Evolutionary conservation across 208 protist genomes (phyloP).

Genomic region (Angomonas ambiguus): DNA sequence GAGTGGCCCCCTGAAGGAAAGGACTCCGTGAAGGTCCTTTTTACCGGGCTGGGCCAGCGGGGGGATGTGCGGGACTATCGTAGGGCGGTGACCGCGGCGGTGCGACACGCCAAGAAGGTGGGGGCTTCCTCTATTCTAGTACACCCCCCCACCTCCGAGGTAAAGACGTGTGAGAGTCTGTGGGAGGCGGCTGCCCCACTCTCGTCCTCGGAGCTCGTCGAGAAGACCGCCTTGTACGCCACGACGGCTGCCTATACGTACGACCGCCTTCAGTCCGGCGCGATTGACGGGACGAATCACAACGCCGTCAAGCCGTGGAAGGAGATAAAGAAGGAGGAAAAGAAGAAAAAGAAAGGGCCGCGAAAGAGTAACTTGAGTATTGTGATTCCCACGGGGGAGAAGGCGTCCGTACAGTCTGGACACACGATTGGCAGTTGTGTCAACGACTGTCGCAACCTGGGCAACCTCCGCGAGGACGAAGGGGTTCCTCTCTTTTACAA

Average conservation of each 20-base stretch:
- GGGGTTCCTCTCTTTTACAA: slow-evolving; percentile 69
- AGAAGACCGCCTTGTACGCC: slow-evolving; percentile 66
- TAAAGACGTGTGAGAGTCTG: slow-evolving; percentile 26
- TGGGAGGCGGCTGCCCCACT: slow-evolving; percentile 45
- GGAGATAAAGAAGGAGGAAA: background rate
- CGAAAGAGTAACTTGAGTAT: background rate
- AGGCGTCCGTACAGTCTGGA: slow-evolving; percentile 41
- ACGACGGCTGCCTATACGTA: slow-evolving; percentile 77
- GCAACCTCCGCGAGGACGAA: slow-evolving; percentile 83
- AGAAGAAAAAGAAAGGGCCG: background rate
- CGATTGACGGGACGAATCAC: background rate
- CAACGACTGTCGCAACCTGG: slow-evolving; percentile 74
- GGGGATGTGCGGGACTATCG: slow-evolving; percentile 48
- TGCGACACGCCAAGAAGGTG: slow-evolving; percentile 52
- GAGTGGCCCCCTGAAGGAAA: background rate
- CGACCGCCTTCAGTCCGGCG: slow-evolving; percentile 41
- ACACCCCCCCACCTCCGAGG: slow-evolving; percentile 15
- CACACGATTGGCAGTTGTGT: slow-evolving; percentile 65
- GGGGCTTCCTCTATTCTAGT: slow-evolving; percentile 22
- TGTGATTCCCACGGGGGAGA: background rate
- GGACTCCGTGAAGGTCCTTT: slow-evolving; percentile 3
- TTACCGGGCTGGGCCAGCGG: slow-evolving; percentile 24
- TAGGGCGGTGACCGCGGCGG: slow-evolving; percentile 63
- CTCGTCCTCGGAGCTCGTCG: slow-evolving; percentile 34
- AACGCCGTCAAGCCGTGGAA: background rate